Base-by-base conservation (phyloP, 768 basidiomycete genomes). In the Mycena pura region DNA sequence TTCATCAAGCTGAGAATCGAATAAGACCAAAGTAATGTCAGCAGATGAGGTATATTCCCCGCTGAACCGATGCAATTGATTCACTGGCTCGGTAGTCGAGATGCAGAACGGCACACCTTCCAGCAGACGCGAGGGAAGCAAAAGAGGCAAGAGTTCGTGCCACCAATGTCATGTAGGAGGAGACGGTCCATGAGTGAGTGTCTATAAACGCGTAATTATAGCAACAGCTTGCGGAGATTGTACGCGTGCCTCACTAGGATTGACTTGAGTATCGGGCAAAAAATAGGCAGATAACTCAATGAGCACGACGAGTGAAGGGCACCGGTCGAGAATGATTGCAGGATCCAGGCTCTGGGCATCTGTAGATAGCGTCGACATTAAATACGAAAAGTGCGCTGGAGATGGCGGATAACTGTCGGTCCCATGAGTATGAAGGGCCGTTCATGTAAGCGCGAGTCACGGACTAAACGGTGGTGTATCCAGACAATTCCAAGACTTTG, bases 211-310 rank as follows among this genome's bases (percentile, higher is more conserved):
- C 34, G 13, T 54, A 40, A 56, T 47, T 49, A 63, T 40, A n/a
- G n/a, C n/a, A n/a, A n/a, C 6, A n/a, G 19, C 15, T 25, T 25
- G 43, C 38, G 28, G 17, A 15, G 9, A 24, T 11, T 43, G 39
- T 14, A 25, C 29, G 49, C 48, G 28, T 28, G 66, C 43, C 65
- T 56, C 68, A 69, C 60, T 72, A 70, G 66, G 57, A 27, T 66
- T 60, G 14, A 68, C 66, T 60, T 68, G 64, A 44, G 59, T 59
- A 41, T 64, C 67, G 13, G 65, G 47, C 29, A 72, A 47, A 58
- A 89, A 86, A 70, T 87, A 90, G 7, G 75, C 68, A 3, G 89
- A 90, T 0, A 80, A 79, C 60, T 90, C 89, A 47, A 83, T 80
- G 17, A 92, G 69, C 29, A 92, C 77, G 21, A 91, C 63, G n/a